phyloP scores from a whole-genome alignment of 805 yeast genomes.

The Blastobotrys americana region DNA sequence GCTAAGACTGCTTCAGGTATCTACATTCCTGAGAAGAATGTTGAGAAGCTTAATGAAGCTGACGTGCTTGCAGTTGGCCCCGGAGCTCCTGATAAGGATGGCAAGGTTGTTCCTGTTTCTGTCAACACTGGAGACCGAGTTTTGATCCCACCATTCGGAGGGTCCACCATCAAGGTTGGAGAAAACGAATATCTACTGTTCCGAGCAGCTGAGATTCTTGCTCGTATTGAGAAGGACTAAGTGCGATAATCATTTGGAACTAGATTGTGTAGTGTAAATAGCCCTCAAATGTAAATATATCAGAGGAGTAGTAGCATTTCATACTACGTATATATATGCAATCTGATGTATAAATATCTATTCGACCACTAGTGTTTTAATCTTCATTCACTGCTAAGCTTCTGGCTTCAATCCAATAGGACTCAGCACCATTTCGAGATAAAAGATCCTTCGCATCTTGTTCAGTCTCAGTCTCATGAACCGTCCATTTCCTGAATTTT shows the following conservation, averaged over 20 bases:
- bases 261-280: neutral
- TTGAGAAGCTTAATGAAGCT: slow-evolving; percentile 87
- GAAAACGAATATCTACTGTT: slow-evolving; percentile 66
- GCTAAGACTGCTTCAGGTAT: slow-evolving; percentile 89
- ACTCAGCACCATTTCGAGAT: slow-evolving; percentile 45
- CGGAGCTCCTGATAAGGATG: slow-evolving; percentile 71
- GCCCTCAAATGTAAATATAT: neutral
- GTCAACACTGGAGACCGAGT: slow-evolving; percentile 91
- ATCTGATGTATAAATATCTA: too few relatives aligned
- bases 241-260: neutral
- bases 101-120: slow-evolving; percentile 62
- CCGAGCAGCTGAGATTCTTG: slow-evolving; percentile 92
- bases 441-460: slow-evolving; percentile 46
- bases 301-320: neutral
- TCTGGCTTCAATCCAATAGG: slow-evolving; percentile 46
- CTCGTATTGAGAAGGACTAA: slow-evolving; percentile 67
- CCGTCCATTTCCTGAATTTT: slow-evolving; percentile 63
- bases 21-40: slow-evolving; percentile 93
- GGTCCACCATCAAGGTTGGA: slow-evolving; percentile 79
- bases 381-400: too few relatives aligned
- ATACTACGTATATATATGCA: too few relatives aligned
- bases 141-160: slow-evolving; percentile 91
- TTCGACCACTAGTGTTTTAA: too few relatives aligned
- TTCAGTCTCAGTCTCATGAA: slow-evolving; percentile 45
- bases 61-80: slow-evolving; percentile 94